Evolutionary conservation across 2,329 filamentous ascomycete genomes (phyloP), one percentile per base, ranked within the genome.

Genomic region (Ceratocystiopsis brevicomis): DNA sequence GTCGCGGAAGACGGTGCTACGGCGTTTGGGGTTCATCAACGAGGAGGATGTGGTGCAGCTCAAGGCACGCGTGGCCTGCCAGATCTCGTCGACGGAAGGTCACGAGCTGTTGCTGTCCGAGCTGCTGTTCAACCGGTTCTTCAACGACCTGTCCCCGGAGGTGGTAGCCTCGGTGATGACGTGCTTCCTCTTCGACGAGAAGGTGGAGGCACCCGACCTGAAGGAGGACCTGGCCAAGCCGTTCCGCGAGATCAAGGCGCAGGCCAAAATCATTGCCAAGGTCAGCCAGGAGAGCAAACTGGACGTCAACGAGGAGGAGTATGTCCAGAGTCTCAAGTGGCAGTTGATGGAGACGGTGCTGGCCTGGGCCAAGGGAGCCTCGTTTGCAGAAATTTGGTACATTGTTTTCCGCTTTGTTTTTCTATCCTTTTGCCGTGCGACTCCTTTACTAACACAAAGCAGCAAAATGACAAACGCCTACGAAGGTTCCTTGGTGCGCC

Each of bases 391-490:
- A 53, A 95, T 98, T 49, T 96, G 90, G 88, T 94, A 74, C n/a
- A n/a, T n/a, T 56, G 84, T 73, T 39, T 42, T 19, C 33, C 33
- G 37, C 19, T 37, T 38, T 46, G 41, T 45, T 37, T 9, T 25
- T 16, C 9, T 40, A 18, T 21, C 30, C 17, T 37, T n/a, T n/a
- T n/a, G n/a, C 6, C 32, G 17, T n/a, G 13, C 41, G 10, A 33
- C 10, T 21, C 15, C 4, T n/a, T 18, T 37, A 16, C 43, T 50
- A 44, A 49, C 47, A 12, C 11, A 4, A 41, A 41, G n/a, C 50
- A 54, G 88, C 64, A 93, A 93, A 84, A 95, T 98, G 87, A 96
- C 90, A 25, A 88, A 95, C 54, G 84, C 88, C 25, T 98, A 95
- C 61, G 90, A 98, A 65, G 90, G 90, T 47, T 95, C 85, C 46